Evolutionary conservation across 352 stramenopile species (phyloP), one percentile per base, ranked within the genome.

Genomic region (Phytophthora colocasiae): DNA sequence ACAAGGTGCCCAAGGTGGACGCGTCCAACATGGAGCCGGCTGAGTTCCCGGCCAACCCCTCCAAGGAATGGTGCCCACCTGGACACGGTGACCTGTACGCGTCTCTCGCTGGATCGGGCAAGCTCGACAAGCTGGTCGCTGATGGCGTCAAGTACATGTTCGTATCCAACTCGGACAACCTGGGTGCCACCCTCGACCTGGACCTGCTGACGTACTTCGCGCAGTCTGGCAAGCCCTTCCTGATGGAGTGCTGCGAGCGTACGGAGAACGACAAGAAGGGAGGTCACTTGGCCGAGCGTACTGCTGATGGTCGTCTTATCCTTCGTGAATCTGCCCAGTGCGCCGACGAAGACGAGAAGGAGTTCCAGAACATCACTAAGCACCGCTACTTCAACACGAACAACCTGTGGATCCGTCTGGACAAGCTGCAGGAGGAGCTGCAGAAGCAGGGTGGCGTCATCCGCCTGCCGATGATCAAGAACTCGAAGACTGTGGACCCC

Each of bases 201-300:
- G 88, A 94, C 51, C 63, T 96, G 61, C 71, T 96, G n/a, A 94
- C 88, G 53, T 94, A 96, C 79, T 96, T 96, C 52, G 88, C 88
- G 46, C 75, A 96, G 58, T 97, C 97, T 68, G 82, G 86, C 70
- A 95, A 92, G 65, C 85, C 85, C 6, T 95, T 96, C 77, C 75
- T 95, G 58, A 96, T 97, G 83, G 97, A 99, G 75, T 99, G 96
- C 76, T 99, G 96, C 69, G 93, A 98, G 72, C 92, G 97, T 66
- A 99, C 97, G 31, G 96, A 98, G 73, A 99, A 98, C 72, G 97
- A 99, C 85, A 99, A 99, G 89, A 99, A 99, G 89, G 97, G 97
- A 46, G 97, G 97, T 19, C 97, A 99, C 81, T 84, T 99, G 41
- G 97, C 85, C 6, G 71, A 89, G 61, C 85, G 87, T 53, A 98